phyloP scores from a whole-genome alignment of 1,284 basidiomycete genomes.

The Ceratobasidium sp. region DNA sequence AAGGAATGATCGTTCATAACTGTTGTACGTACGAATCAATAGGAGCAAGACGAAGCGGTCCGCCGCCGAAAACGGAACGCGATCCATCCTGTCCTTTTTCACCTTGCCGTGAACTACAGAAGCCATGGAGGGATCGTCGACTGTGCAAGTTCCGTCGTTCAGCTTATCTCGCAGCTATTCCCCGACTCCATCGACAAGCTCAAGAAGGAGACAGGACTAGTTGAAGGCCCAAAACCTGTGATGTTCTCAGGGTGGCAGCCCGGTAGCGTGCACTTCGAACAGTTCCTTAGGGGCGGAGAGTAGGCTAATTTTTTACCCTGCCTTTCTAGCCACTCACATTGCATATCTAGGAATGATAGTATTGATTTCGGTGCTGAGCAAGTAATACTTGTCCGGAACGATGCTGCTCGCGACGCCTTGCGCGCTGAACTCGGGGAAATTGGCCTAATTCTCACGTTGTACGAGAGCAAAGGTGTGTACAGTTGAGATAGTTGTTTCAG shows the following conservation, averaged over 20 bases:
- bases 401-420: constrained; percentile 58
- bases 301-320: too few species aligned
- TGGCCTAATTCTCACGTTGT: constrained; percentile 71
- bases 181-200: constrained; percentile 65
- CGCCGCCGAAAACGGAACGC: constrained; percentile 41
- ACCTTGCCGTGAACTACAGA: constrained; percentile 50
- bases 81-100: constrained; percentile 58
- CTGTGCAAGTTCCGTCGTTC: constrained; percentile 55
- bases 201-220: constrained; percentile 24
- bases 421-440: constrained; percentile 63
- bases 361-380: constrained; percentile 41
- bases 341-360: neutral
- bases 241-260: constrained; percentile 65
- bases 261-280: constrained; percentile 60
- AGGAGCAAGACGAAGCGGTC: constrained; percentile 29
- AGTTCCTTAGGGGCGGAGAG: constrained; percentile 47
- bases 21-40: neutral
- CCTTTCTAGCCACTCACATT: too few species aligned
- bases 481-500: neutral
- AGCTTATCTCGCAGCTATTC: constrained; percentile 67
- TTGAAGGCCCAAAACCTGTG: constrained; percentile 66
- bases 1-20: too few species aligned
- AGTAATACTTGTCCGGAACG: constrained; percentile 68
- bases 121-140: constrained; percentile 34
- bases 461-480: constrained; percentile 76